Base-by-base conservation (phyloP, 306 rosid genomes). In the Castanopsis chinensis region DNA sequence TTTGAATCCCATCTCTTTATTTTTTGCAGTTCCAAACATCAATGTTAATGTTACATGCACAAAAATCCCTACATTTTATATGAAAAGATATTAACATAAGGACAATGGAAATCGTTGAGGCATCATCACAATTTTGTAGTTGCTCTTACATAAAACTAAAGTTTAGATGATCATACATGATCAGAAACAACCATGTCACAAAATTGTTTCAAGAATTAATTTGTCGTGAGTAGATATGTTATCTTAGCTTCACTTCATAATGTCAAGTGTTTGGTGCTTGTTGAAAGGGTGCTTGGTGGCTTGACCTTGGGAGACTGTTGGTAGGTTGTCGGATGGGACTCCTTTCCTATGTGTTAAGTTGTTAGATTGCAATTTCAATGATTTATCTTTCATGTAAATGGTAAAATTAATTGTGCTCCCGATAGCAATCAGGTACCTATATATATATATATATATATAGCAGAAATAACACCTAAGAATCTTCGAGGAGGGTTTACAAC, bases 401-500 rank as follows among this genome's bases (percentile, higher is more conserved):
- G 30, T 72, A 56, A 69, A 59, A 63, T n/a, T 58, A 41, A 27
- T 9, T 41, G 17, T 33, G 14, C 79, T 71, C 58, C 49, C 15
- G 70, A 79, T 74, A 53, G 41, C 45, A 52, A 27, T 57, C 45
- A 81, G 88, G 79, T 41, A 13, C 75, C 82, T 20, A 28, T 81
- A 20, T 84, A 78, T 56, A 32, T 41, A 13, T 73, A 80, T 20
- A 28, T 81, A 20, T 84, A 78, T 56, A 32, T 83, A 28, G 82
- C 82, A 3, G 88, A 87, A 76, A 84, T 87, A 28, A 76, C 86
- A 54, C 87, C 85, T 3, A 83, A 77, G 76, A 55, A 80, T 54
- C 59, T 86, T 9, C 37, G 83, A 5, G 89, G 89, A 74, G 58
- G 52, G 8, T 37, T 83, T 13, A 75, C 79, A 27, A 72, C 85